These are phyloP conservation scores for Adansonia madagascariensis DNA, from an alignment of 441 rosid genomes.

Conservation along the genomic window DNA sequence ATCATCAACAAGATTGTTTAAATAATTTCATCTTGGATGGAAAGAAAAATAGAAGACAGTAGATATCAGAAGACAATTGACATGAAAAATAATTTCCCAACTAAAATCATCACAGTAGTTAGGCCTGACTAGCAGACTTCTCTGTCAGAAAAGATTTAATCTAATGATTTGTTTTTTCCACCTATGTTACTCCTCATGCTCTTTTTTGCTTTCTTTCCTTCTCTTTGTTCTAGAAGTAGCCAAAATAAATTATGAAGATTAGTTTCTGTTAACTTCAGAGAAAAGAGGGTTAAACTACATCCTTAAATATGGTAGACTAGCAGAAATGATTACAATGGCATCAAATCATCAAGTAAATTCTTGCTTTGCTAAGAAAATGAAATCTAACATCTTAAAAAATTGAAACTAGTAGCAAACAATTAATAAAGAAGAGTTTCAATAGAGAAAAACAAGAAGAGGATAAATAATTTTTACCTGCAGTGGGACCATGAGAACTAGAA, in stretches of 20 bases:
- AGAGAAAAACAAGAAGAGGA: not conserved
- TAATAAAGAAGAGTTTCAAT: not conserved
- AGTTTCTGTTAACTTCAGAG: constrained; percentile 1
- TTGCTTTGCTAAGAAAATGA: constrained; percentile 6
- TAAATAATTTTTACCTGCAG: constrained; percentile 53
- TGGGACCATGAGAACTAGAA: constrained; percentile 78
- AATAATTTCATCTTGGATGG: not conserved
- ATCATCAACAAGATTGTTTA: not conserved
- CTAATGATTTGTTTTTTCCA: not conserved
- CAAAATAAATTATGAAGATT: not conserved
- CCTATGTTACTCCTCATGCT: not conserved
- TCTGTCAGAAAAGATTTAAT: constrained; percentile 24
- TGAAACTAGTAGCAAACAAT: not conserved
- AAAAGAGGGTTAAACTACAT: not conserved
- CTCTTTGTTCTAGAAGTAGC: not conserved
- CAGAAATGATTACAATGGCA: constrained; percentile 11
- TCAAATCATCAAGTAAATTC: not conserved
- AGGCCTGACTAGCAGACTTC: not conserved
- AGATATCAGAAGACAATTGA: not conserved
- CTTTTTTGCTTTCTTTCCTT: not conserved
- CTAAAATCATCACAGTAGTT: constrained; percentile 14
- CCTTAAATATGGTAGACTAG: not conserved
- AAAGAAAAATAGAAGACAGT: not conserved
- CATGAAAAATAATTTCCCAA: constrained; percentile 4
- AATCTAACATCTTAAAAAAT: not conserved